A percentile compares a stretch with the other conserved stretches of the same genome.
These are phyloP conservation scores for Coriolopsis trogii DNA, from an alignment of 1,284 basidiomycete genomes.

Conservation along the genomic window DNA sequence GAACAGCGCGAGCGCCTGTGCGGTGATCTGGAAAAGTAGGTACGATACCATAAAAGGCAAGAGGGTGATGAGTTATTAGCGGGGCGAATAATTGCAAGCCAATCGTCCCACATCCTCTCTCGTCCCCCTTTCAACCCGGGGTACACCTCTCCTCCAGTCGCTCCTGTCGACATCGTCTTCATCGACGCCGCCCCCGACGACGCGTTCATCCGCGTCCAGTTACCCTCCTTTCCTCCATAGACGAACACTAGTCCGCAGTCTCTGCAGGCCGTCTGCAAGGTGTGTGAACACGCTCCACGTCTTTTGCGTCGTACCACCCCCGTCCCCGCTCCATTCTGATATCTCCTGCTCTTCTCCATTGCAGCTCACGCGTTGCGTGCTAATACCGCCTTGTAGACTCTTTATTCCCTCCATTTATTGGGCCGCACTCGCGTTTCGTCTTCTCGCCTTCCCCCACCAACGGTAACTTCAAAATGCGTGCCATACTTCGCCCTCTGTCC, in stretches of 20 bases:
- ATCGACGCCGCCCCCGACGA: slow-evolving; percentile 14
- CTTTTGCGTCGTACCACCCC: slow-evolving; percentile 10
- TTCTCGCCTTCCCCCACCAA: slow-evolving; percentile 2
- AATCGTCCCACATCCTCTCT: slow-evolving; percentile 19
- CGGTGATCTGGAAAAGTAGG: slow-evolving; percentile 12
- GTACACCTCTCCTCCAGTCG: slow-evolving; percentile 5
- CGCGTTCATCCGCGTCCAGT: slow-evolving; percentile 25
- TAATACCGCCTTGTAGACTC: slow-evolving; percentile 19
- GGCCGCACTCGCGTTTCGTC: slow-evolving; percentile 3
- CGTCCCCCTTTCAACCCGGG: slow-evolving; percentile 7
- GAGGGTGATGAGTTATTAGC: slow-evolving; percentile 21
- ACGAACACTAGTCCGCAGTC: slow-evolving; percentile 12
- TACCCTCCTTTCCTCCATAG: not conserved
- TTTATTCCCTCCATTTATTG: slow-evolving; percentile 25
- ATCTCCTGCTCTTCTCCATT: not conserved
- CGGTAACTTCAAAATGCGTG: slow-evolving; percentile 44
- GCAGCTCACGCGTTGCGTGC: slow-evolving; percentile 14
- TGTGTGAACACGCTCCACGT: slow-evolving; percentile 7
- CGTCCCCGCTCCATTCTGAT: slow-evolving; percentile 7
- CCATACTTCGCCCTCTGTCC: slow-evolving; percentile 61
- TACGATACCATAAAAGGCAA: slow-evolving; percentile 16
- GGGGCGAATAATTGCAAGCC: slow-evolving; percentile 18
- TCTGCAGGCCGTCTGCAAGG: slow-evolving; percentile 12
- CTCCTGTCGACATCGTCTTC: slow-evolving; percentile 15
- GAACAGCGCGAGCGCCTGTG: slow-evolving; percentile 7